Base-by-base conservation (phyloP, 495 filamentous ascomycete genomes). In the Neurospora tetraspora region DNA sequence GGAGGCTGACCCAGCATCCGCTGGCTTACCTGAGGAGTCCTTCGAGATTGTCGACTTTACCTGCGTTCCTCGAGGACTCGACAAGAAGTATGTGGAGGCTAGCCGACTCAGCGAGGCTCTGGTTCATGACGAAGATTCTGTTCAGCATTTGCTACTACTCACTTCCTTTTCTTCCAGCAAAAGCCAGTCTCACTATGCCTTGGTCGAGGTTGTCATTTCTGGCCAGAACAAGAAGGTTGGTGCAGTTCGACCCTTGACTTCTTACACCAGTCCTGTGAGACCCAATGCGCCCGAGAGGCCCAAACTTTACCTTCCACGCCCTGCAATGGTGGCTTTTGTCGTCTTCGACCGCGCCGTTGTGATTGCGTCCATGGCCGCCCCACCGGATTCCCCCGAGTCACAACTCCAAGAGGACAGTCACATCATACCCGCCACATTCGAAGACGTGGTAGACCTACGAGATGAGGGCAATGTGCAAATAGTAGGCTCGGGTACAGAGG, bases 391-490 rank as follows among this genome's bases (percentile, higher is more conserved):
- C 3, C 90, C 92, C 38, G 89, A 89, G 36, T 87, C 87, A 16
- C 93, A 96, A 75, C 85, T 94, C 8, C 85, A 90, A 71, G 81
- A 86, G 38, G 91, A 91, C 71, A 88, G 86, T 34, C 86, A 88
- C 42, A 80, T 85, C 16, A 77, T 89, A 61, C 85, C 87, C 1
- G 80, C 86, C 14, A 82, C 86, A 9, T 97, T 94, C 73, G 93
- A 98, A 78, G 96, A 98, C 79, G 88, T 91, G 3, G 86, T 98
- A 36, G 90, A 93, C 74, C 88, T 98, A 68, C 89, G 90, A n/a
- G 84, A 89, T 70, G 91, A 92, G 53, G 85, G 84, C 38, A 81
- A 82, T 5, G 73, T 90, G 7, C 87, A 89, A 73, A 85, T 91
- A 38, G 81, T 90, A 20, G 90, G 89, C 14, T 89, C 87, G 53